phyloP scores from a whole-genome alignment of 371 early-diverging fungal species.

The Mucor lusitanicus region DNA sequence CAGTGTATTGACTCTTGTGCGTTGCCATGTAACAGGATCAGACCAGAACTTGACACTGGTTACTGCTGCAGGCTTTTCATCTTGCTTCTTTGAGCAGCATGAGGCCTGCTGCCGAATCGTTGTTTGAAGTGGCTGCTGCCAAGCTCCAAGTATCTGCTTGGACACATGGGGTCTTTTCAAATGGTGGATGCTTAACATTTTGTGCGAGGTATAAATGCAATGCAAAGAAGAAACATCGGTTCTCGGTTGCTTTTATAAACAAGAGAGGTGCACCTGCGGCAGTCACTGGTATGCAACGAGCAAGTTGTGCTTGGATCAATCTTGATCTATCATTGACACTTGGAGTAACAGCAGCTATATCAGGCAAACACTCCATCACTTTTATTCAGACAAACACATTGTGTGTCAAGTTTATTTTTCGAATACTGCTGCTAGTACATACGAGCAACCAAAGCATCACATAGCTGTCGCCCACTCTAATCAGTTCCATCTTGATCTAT shows the following conservation, averaged over 20 bases:
- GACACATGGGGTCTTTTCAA: background rate
- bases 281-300: background rate
- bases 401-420: no score
- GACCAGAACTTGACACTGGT: constrained; percentile 43
- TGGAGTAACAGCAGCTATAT: no score
- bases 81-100: constrained; percentile 1
- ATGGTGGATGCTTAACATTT: background rate
- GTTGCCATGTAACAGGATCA: constrained; percentile 47
- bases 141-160: background rate
- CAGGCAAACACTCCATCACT: no score
- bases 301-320: background rate
- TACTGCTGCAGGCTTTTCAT: background rate
- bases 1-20: constrained; percentile 50
- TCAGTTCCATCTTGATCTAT: background rate
- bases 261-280: background rate
- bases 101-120: constrained; percentile 3
- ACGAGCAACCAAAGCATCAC: no score
- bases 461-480: background rate
- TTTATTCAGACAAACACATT: no score
- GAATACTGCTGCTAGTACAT: no score
- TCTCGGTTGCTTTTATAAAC: background rate
- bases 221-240: background rate
- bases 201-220: background rate
- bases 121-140: background rate
- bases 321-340: no score